phyloP scores from a whole-genome alignment of 345 rosid genomes.

The Gossypium turneri region DNA sequence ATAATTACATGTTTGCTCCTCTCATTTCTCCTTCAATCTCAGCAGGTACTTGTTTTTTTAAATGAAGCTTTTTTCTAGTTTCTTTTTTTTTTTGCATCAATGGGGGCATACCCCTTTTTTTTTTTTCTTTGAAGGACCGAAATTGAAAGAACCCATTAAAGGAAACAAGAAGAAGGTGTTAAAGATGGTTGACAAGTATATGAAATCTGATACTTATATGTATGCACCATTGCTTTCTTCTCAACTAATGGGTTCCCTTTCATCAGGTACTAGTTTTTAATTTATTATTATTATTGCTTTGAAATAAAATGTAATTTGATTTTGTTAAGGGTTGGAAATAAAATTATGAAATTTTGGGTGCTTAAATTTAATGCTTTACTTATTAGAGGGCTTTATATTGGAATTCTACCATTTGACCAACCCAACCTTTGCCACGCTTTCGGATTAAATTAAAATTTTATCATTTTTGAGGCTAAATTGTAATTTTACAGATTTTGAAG shows the following conservation, averaged over 20 bases:
- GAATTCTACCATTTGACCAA: no score
- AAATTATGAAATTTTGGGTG: no score
- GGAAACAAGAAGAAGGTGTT: slow-evolving; percentile 28
- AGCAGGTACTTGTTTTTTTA: not conserved
- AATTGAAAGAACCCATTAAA: slow-evolving; percentile 14
- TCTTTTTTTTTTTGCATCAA: not conserved
- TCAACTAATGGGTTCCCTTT: slow-evolving; percentile 11
- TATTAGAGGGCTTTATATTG: no score
- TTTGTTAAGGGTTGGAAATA: no score
- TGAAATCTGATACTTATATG: slow-evolving; percentile 43
- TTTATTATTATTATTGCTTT: no score
- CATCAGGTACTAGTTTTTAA: slow-evolving; percentile 10
- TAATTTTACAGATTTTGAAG: no score
- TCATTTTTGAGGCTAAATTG: no score
- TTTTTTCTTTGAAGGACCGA: slow-evolving; percentile 15
- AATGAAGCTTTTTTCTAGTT: no score
- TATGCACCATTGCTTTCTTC: slow-evolving; percentile 33
- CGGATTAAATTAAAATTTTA: no score
- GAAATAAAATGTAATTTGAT: no score
- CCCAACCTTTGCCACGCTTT: no score
- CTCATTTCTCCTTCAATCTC: slow-evolving; percentile 24
- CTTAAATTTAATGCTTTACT: no score
- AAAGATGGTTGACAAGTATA: slow-evolving; percentile 36
- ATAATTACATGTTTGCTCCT: slow-evolving; percentile 50
- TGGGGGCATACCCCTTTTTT: not conserved